Conservation (phyloP, 2,329 filamentous ascomycete genomes). For the Fusarium praegraminearum region DNA sequence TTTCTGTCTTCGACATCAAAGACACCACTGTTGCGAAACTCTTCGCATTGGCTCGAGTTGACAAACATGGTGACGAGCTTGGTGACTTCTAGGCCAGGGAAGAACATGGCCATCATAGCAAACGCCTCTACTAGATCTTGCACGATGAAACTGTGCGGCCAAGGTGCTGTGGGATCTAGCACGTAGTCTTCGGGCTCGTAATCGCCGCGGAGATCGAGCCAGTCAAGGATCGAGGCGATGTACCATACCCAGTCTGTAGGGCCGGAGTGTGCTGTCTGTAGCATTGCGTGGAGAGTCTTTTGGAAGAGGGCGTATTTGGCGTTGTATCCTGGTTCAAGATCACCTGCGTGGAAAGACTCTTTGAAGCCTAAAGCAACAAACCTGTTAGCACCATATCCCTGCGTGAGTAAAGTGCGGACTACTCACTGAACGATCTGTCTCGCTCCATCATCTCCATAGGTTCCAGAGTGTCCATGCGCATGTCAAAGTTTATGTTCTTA, state of each 20-base stretch:
- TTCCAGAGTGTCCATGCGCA: conserved; percentile 22
- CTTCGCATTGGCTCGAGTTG: no score
- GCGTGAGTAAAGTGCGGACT: accelerated
- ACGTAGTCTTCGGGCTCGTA: conserved; percentile 26
- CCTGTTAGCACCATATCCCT: neutral
- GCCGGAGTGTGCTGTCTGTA: conserved; percentile 18
- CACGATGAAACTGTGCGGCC: conserved; percentile 46
- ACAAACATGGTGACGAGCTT: neutral
- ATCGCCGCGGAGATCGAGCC: conserved; percentile 39
- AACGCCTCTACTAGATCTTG: conserved; percentile 47
- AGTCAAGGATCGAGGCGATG: conserved; percentile 40
- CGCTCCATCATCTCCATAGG: conserved; percentile 45
- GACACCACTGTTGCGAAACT: no score
- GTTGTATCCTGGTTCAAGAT: conserved; percentile 45
- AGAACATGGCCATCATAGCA: conserved; percentile 46
- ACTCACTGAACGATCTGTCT: conserved; percentile 41
- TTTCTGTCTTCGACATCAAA: no score
- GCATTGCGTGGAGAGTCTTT: conserved; percentile 35
- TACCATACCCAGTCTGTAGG: conserved; percentile 44
- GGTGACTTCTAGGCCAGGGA: conserved; percentile 29
- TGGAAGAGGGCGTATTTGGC: conserved; percentile 36
- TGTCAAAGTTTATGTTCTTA: conserved; percentile 10
- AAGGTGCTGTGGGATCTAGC: conserved; percentile 31
- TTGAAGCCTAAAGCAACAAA: conserved; percentile 36
- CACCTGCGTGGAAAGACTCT: conserved; percentile 45